Evolutionary conservation across 2,329 filamentous ascomycete genomes (phyloP).

Genomic region (Penicillium sp.): DNA sequence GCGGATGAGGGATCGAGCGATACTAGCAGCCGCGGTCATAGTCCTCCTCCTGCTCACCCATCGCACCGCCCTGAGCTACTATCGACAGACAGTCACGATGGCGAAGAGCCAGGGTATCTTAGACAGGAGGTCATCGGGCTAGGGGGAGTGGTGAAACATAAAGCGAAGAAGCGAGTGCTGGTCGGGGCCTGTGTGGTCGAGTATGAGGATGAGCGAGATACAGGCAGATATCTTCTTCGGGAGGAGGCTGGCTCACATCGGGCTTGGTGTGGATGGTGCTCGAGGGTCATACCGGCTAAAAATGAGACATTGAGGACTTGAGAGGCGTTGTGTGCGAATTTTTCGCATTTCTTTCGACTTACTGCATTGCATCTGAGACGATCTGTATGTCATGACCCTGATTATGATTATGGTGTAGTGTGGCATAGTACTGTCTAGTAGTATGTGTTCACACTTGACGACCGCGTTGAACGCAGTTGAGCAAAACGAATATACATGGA

Average conservation of each 20-base stretch:
- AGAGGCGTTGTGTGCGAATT: background rate
- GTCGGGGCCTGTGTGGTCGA: constrained; percentile 86
- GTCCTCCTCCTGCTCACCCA: constrained; percentile 23
- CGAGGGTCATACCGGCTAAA: constrained; percentile 66
- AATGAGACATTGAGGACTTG: constrained; percentile 11
- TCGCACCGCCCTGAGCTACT: constrained; percentile 28
- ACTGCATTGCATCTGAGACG: background rate
- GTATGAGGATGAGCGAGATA: constrained; percentile 75
- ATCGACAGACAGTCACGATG: constrained; percentile 33
- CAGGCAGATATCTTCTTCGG: constrained; percentile 67
- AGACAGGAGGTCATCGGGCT: constrained; percentile 91
- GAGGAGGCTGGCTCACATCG: constrained; percentile 71
- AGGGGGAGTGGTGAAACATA: constrained; percentile 84
- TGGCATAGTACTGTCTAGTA: background rate
- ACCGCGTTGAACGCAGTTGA: background rate
- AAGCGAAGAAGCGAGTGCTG: constrained; percentile 78
- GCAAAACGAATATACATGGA: background rate
- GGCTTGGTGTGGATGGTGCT: constrained; percentile 94
- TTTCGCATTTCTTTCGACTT: background rate
- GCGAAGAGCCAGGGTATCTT: constrained; percentile 69
- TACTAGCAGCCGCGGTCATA: constrained; percentile 22
- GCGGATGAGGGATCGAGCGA: constrained; percentile 63
- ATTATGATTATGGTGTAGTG: background rate
- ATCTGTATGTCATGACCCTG: background rate
- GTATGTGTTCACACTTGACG: background rate